Evolutionary conservation across 2,329 filamentous ascomycete genomes (phyloP).

Genomic region (Beauveria australis): DNA sequence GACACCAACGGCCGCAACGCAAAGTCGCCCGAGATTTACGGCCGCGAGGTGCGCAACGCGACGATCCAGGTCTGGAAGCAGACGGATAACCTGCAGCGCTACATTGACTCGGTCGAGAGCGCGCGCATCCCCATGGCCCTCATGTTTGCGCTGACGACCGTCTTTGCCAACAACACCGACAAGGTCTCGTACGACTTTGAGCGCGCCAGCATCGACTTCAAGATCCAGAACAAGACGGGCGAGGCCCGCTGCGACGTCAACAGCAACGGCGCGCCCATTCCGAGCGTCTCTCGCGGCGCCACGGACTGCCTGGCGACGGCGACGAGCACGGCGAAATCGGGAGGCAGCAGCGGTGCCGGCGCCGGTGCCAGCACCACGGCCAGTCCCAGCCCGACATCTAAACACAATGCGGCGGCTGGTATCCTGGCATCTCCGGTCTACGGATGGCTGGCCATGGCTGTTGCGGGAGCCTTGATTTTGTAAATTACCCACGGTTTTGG

Average conservation of each 20-base stretch:
- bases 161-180: neutral
- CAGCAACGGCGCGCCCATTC: neutral
- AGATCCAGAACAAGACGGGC: constrained; percentile 6
- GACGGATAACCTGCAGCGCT: neutral
- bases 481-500: neutral
- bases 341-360: neutral
- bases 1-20: neutral
- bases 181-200: neutral
- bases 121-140: neutral
- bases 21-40: neutral
- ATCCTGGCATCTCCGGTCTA: neutral
- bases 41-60: constrained; percentile 6
- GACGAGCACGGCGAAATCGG: neutral
- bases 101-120: neutral
- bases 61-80: constrained; percentile 5
- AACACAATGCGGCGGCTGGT: neutral
- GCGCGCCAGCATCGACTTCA: constrained; percentile 8
- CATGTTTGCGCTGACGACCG: neutral
- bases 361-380: neutral
- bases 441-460: neutral
- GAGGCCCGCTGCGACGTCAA: neutral
- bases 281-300: constrained; percentile 1
- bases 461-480: neutral
- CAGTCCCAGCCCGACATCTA: neutral
- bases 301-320: neutral